Evolutionary conservation across 176 grass and related monocot species (phyloP).

Genomic region (Dendrocalamus sinicus): DNA sequence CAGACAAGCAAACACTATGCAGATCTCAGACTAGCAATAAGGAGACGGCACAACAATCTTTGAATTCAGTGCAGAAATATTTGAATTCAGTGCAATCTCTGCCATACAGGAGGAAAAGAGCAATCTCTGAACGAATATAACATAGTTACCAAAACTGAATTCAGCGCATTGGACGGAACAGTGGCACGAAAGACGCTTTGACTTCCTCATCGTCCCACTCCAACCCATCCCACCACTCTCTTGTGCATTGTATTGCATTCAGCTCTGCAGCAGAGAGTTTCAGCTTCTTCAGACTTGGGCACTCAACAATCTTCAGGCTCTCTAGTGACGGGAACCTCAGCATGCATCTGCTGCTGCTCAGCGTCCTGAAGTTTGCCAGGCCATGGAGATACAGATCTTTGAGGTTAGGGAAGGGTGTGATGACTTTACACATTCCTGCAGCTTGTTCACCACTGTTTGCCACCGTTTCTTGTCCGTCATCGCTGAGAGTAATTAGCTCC

Average conservation of each 20-base stretch:
- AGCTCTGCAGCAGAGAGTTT: constrained; percentile 52
- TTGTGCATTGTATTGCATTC: constrained; percentile 54
- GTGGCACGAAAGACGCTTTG: constrained; percentile 52
- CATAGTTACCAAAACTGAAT: neutral
- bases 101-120: neutral
- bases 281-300: constrained; percentile 68
- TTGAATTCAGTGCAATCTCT: neutral
- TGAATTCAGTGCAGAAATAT: neutral
- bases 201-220: constrained; percentile 83
- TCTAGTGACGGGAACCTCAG: constrained; percentile 60
- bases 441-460: constrained; percentile 23
- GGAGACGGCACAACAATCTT: neutral
- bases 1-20: constrained; percentile 19
- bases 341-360: constrained; percentile 54
- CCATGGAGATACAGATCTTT: constrained; percentile 68
- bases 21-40: neutral
- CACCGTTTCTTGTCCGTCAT: constrained; percentile 14
- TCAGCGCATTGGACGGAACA: constrained; percentile 51
- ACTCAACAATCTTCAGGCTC: constrained; percentile 71
- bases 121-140: neutral
- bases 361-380: constrained; percentile 51
- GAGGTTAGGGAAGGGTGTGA: constrained; percentile 78
- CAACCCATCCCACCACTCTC: constrained; percentile 69
- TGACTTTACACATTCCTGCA: neutral
- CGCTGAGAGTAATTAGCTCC: constrained; percentile 59